These are phyloP conservation scores for Pharnaceum exiguum DNA, from an alignment of 148 eudicot species.

Conservation along the genomic window DNA sequence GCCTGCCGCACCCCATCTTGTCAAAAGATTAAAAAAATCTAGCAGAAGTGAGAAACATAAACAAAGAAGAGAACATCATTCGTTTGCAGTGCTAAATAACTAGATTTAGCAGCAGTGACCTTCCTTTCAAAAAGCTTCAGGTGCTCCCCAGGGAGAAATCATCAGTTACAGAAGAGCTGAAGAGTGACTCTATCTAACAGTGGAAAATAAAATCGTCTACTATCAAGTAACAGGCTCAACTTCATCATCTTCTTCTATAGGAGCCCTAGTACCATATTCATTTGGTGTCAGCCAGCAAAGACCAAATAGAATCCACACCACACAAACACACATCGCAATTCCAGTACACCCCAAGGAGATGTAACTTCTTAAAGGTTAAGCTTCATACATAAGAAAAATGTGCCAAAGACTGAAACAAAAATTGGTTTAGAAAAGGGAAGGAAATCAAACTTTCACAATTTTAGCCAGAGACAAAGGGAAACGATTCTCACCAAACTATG, in stretches of 20 bases:
- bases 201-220: too few species aligned
- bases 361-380: slow-evolving; percentile 5
- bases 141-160: neutral
- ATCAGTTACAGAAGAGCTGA: neutral
- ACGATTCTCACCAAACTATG: slow-evolving; percentile 68
- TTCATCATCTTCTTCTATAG: too few species aligned
- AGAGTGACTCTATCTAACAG: too few species aligned
- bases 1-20: too few species aligned
- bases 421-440: too few species aligned
- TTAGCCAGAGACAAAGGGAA: slow-evolving; percentile 1
- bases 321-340: neutral
- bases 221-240: too few species aligned
- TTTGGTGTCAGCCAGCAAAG: neutral
- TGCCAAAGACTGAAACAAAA: too few species aligned
- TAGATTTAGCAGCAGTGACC: neutral
- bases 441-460: neutral
- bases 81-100: neutral
- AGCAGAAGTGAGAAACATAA: too few species aligned
- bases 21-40: too few species aligned
- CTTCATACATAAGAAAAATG: neutral
- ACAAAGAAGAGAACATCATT: neutral
- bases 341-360: neutral
- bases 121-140: neutral
- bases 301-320: neutral
- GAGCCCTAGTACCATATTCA: too few species aligned